Base-by-base conservation (phyloP, 495 filamentous ascomycete genomes). In the Oidiodendron maius region DNA sequence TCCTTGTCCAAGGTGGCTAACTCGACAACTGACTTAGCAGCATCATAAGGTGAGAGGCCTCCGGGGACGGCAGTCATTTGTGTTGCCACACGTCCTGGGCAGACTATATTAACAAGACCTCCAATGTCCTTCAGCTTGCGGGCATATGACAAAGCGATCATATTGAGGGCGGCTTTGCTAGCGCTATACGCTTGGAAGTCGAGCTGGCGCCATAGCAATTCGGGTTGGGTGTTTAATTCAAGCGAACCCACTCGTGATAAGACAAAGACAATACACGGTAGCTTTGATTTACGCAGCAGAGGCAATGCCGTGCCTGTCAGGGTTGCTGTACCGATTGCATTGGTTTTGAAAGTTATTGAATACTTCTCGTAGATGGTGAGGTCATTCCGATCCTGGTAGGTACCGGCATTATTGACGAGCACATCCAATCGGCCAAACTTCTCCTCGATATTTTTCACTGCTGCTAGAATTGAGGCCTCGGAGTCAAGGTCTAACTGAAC, bases 321-420 rank as follows among this genome's bases (percentile, higher is more conserved):
- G 28, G n/a, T n/a, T 8, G 28, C 28, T 9, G 28, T 34, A n/a
- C 28, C 28, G 9, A n/a, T 34, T 8, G n/a, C 28, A n/a, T 34
- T 34, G 28, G n/a, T 34, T 8, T 34, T n/a, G 28, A 34, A n/a
- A 34, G 28, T 34, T 8, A 8, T 8, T 34, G 28, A 9, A n/a
- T 9, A 34, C 8, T 9, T 8, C 28, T 34, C 28, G n/a, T n/a
- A n/a, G 28, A n/a, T 34, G 9, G 28, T 8, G 9, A 34, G n/a
- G 8, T 34, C n/a, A 34, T 34, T n/a, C 8, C 9, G 9, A 34
- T 34, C 28, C 28, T 9, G 28, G n/a, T 34, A 4, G 34, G 68
- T 52, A 11, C 76, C 78, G 1, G 78, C 75, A 47, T 81, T 82
- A 52, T 80, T 79, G 11, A 81, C 70, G 11, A 82, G 58, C 0